phyloP scores from a whole-genome alignment of 768 basidiomycete genomes.

The Auriscalpium orientale region DNA sequence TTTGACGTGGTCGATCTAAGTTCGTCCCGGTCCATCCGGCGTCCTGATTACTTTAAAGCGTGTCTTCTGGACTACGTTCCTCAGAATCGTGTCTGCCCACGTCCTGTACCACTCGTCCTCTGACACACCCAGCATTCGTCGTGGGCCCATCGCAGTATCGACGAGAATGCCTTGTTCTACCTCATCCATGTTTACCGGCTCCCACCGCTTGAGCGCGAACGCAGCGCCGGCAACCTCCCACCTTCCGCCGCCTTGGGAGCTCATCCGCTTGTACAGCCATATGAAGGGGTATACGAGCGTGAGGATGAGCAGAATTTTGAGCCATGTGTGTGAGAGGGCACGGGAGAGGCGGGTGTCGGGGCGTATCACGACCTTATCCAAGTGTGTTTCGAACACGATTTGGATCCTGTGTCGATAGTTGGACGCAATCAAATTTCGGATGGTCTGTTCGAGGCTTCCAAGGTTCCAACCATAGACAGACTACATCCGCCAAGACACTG shows the following conservation, averaged over 20 bases:
- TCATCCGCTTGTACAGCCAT: conserved; percentile 72
- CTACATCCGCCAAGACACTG: conserved; percentile 26
- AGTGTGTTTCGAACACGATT: conserved; percentile 42
- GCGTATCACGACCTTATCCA: conserved; percentile 52
- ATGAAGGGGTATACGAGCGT: conserved; percentile 72
- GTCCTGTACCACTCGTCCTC: conserved; percentile 76
- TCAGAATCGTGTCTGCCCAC: conserved; percentile 62
- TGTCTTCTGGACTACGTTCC: no score
- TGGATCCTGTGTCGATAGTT: conserved; percentile 32
- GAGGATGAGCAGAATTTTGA: conserved; percentile 62
- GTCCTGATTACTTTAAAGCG: conserved; percentile 26
- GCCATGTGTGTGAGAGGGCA: conserved; percentile 61
- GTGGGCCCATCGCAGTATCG: conserved; percentile 25
- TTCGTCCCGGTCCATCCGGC: conserved; percentile 37
- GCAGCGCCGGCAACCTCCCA: conserved; percentile 76
- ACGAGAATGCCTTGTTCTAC: not conserved
- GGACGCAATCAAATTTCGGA: conserved; percentile 31
- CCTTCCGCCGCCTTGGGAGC: conserved; percentile 55
- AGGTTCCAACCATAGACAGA: conserved; percentile 51
- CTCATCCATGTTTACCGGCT: not conserved
- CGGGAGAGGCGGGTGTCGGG: conserved; percentile 61
- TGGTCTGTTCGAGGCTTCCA: conserved; percentile 31
- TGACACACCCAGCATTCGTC: conserved; percentile 45
- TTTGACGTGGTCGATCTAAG: no score
- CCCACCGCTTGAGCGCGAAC: conserved; percentile 53